Evolutionary conservation across 331 rosid species (phyloP).

Genomic region (Saraca asoca): DNA sequence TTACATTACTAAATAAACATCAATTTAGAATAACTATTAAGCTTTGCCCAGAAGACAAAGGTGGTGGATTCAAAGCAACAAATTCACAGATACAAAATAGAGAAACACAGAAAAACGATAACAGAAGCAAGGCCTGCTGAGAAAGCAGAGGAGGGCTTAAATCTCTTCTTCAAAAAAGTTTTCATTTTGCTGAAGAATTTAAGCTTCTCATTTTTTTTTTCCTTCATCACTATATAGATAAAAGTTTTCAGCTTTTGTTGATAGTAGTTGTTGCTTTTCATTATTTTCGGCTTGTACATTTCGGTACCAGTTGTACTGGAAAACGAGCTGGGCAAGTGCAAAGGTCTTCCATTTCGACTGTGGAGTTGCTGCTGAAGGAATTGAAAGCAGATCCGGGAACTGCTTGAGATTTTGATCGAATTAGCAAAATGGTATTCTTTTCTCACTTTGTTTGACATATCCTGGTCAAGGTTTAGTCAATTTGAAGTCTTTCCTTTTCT

Average conservation of each 20-base stretch:
- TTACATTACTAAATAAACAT: constrained; percentile 24
- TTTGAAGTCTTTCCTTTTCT: constrained; percentile 33
- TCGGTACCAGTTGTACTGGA: constrained; percentile 25
- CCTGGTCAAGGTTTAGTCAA: constrained; percentile 21
- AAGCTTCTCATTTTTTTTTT: constrained; percentile 49
- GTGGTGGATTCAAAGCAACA: constrained; percentile 41
- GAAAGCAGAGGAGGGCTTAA: constrained; percentile 39
- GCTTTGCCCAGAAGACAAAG: constrained; percentile 36
- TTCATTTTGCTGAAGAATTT: constrained; percentile 52
- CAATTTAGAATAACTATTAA: background rate
- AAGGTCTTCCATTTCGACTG: constrained; percentile 28
- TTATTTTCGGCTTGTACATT: constrained; percentile 26
- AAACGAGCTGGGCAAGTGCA: constrained; percentile 36
- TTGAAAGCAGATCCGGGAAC: constrained; percentile 60
- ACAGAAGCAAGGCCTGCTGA: background rate
- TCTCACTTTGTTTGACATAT: constrained; percentile 11
- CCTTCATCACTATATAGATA: background rate
- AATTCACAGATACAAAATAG: constrained; percentile 27
- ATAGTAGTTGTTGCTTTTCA: constrained; percentile 9
- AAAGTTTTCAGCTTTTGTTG: background rate
- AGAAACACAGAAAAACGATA: constrained; percentile 21
- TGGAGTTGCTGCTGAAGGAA: constrained; percentile 31
- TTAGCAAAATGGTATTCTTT: constrained; percentile 53
- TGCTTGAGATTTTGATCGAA: constrained; percentile 57
- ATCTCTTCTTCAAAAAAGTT: constrained; percentile 50